These are phyloP conservation scores for Penicillium sp. DNA, from an alignment of 2,329 filamentous ascomycete species.

Conservation along the genomic window DNA sequence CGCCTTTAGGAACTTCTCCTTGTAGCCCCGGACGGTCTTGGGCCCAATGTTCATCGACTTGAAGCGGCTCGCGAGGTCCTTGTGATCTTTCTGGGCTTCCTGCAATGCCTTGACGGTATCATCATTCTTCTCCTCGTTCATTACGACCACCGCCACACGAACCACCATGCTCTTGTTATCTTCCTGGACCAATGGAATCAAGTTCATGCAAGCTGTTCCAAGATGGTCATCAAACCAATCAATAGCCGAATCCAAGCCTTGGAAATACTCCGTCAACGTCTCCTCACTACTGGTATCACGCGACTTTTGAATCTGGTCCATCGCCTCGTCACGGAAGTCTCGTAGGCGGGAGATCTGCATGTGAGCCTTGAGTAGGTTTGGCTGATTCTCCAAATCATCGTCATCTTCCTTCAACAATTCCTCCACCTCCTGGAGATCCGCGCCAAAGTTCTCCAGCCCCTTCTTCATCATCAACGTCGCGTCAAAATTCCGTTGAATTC, in stretches of 20 bases:
- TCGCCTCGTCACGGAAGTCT: constrained; percentile 93
- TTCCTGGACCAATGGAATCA: constrained; percentile 82
- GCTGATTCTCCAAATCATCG: constrained; percentile 82
- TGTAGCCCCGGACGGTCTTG: constrained; percentile 91
- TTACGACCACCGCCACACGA: constrained; percentile 85
- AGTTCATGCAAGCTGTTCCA: constrained; percentile 81
- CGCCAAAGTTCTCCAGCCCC: constrained; percentile 84
- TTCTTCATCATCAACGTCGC: constrained; percentile 91
- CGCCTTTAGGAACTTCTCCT: constrained; percentile 86
- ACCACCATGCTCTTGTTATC: constrained; percentile 91
- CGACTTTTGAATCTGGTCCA: constrained; percentile 87
- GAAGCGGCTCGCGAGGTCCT: constrained; percentile 89
- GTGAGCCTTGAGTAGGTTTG: constrained; percentile 84
- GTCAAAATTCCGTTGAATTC: constrained; percentile 84
- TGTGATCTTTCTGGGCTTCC: constrained; percentile 92
- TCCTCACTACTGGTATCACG: constrained; percentile 73
- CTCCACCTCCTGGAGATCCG: constrained; percentile 74
- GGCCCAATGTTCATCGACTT: constrained; percentile 93
- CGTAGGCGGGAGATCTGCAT: constrained; percentile 88
- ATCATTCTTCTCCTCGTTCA: constrained; percentile 96
- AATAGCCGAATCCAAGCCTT: constrained; percentile 80
- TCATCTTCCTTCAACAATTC: constrained; percentile 80
- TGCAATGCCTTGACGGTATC: constrained; percentile 87
- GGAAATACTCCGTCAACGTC: constrained; percentile 88
- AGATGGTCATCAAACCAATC: constrained; percentile 97